phyloP scores from a whole-genome alignment of 495 filamentous ascomycete genomes.

The Talaromyces liani region DNA sequence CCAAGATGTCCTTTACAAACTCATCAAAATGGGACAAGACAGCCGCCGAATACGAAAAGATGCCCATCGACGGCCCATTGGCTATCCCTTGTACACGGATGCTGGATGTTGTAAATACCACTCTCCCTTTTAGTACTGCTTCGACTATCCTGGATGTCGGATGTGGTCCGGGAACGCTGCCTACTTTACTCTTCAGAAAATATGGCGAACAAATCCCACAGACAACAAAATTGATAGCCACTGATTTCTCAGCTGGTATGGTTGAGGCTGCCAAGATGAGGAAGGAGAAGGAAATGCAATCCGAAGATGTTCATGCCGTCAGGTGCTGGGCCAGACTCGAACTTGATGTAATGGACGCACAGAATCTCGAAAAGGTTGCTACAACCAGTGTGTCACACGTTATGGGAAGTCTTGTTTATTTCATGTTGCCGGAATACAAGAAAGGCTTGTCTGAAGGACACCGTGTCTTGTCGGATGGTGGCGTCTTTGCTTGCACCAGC shows the following conservation, averaged over 20 bases:
- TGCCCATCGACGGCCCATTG: not conserved
- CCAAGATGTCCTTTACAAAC: constrained; percentile 3
- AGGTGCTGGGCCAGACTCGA: constrained; percentile 2
- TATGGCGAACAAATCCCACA: not conserved
- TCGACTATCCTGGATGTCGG: constrained; percentile 2
- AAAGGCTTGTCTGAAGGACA: constrained; percentile 5
- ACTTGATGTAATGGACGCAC: constrained; percentile 4
- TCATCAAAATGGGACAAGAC: constrained; percentile 1
- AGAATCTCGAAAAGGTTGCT: not conserved
- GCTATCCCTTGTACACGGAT: not conserved
- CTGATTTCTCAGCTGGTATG: constrained; percentile 4
- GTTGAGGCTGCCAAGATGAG: not conserved
- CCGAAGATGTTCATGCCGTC: not conserved
- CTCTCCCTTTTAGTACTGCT: not conserved
- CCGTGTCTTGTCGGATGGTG: constrained; percentile 3
- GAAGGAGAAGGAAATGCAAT: not conserved
- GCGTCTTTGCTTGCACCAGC: constrained; percentile 8
- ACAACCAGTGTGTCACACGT: not conserved
- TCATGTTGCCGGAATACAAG: constrained; percentile 4
- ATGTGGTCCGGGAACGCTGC: constrained; percentile 1
- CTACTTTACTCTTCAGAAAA: not conserved
- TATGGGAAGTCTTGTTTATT: constrained; percentile 6
- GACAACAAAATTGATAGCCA: not conserved
- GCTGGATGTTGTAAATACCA: not conserved
- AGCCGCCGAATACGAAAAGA: not conserved